phyloP scores from a whole-genome alignment of 164 flowering plant species.

The Taxillus chinensis region DNA sequence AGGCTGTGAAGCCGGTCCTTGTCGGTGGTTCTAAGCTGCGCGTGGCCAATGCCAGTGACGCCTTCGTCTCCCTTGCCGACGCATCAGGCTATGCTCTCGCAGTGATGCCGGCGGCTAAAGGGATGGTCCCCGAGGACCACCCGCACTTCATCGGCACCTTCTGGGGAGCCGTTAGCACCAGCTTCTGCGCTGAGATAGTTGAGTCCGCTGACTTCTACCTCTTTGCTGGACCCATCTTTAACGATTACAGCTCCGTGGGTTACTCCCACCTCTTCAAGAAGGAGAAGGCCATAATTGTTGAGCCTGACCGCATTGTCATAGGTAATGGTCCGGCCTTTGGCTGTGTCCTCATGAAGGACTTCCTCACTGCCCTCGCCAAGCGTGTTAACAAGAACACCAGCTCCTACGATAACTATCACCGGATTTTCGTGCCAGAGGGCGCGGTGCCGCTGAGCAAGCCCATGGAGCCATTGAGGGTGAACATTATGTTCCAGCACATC shows the following conservation, averaged over 20 bases:
- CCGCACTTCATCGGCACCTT: slow-evolving; percentile 27
- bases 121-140: slow-evolving; percentile 22
- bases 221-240: slow-evolving; percentile 26
- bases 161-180: slow-evolving; percentile 30
- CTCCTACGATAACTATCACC: slow-evolving; percentile 20
- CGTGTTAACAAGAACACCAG: slow-evolving; percentile 16
- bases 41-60: slow-evolving; percentile 21
- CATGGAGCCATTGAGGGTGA: slow-evolving; percentile 20
- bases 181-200: slow-evolving; percentile 28
- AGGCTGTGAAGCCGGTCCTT: slow-evolving; percentile 31
- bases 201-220: slow-evolving; percentile 30
- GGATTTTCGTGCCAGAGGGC: slow-evolving; percentile 23
- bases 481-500: slow-evolving; percentile 33
- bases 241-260: slow-evolving; percentile 31
- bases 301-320: slow-evolving; percentile 25
- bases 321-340: slow-evolving; percentile 28
- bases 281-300: slow-evolving; percentile 31
- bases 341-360: slow-evolving; percentile 27
- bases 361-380: slow-evolving; percentile 18
- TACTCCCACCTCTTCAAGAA: slow-evolving; percentile 29
- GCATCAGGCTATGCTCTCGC: slow-evolving; percentile 22
- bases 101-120: slow-evolving; percentile 32
- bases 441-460: slow-evolving; percentile 15
- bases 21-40: slow-evolving; percentile 27
- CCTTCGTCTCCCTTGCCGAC: slow-evolving; percentile 26